These are phyloP conservation scores for Avicennia marina DNA, from an alignment of 257 asterid species.

Conservation along the genomic window DNA sequence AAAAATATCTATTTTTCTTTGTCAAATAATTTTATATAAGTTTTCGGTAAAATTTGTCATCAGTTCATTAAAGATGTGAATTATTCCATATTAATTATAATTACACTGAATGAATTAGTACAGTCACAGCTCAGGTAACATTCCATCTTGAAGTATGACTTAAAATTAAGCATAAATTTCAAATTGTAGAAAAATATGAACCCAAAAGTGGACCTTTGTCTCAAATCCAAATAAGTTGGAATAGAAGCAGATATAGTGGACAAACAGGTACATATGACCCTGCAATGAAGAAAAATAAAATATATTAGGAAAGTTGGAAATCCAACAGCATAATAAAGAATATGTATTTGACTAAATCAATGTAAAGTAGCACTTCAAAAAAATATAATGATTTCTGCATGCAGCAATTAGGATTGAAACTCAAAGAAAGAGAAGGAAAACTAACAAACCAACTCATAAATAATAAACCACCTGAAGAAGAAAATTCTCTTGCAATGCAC, in stretches of 20 bases:
- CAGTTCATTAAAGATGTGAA: not conserved
- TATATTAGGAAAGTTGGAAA: not conserved
- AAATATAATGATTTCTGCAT: conserved; percentile 2
- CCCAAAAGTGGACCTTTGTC: conserved; percentile 68
- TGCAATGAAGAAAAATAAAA: conserved; percentile 38
- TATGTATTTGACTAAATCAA: too few relatives aligned
- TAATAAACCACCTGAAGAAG: conserved; percentile 76
- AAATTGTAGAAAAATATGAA: too few relatives aligned
- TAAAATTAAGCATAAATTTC: too few relatives aligned
- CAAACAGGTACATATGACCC: conserved; percentile 98
- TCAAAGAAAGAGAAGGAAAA: not conserved
- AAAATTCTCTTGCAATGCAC: conserved; percentile 95
- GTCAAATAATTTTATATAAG: not conserved
- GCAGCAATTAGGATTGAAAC: conserved; percentile 13
- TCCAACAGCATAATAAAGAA: not conserved
- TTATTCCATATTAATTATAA: not conserved
- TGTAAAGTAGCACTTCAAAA: too few relatives aligned
- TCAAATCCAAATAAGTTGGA: conserved; percentile 96
- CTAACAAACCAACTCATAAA: conserved; percentile 1
- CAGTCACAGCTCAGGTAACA: not conserved
- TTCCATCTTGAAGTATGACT: too few relatives aligned
- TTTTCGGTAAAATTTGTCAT: not conserved
- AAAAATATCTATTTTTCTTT: not conserved
- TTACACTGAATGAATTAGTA: not conserved
- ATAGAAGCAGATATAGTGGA: conserved; percentile 78